Percentiles rank a stretch among this genome's conserved stretches.
Evolutionary conservation across 1,139 yeast genomes (phyloP).

Genomic region (Yamadazyma sp.): DNA sequence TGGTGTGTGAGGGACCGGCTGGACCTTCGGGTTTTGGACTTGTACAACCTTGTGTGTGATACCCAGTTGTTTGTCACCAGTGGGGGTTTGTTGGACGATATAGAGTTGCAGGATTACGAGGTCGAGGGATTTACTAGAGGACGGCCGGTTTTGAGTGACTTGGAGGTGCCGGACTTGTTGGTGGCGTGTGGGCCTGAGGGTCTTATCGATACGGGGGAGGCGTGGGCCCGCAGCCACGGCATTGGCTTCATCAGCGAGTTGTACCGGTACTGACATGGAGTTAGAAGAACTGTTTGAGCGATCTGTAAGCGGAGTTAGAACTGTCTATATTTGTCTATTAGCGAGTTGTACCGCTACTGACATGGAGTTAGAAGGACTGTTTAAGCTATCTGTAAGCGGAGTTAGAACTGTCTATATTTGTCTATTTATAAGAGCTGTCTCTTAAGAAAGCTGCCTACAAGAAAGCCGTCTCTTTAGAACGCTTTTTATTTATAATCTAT

Average conservation of each 20-base stretch:
- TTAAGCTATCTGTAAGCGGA: too few relatives aligned
- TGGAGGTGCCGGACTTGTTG: constrained; percentile 31
- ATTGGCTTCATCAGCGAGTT: constrained; percentile 16
- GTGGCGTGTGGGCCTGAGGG: constrained; percentile 72
- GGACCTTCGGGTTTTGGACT: constrained; percentile 34
- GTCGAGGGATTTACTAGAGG: constrained; percentile 19
- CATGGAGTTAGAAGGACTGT: neutral
- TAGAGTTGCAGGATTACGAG: constrained; percentile 7
- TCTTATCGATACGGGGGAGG: constrained; percentile 51
- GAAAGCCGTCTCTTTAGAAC: too few relatives aligned
- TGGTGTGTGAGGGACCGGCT: constrained; percentile 54
- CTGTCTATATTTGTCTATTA: too few relatives aligned
- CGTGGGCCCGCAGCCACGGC: constrained; percentile 28
- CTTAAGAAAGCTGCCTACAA: too few relatives aligned
- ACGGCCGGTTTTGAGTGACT: constrained; percentile 42
- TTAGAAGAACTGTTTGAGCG: too few relatives aligned
- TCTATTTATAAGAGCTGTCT: too few relatives aligned
- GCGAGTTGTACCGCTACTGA: constrained; percentile 8
- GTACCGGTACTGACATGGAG: constrained; percentile 6
- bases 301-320: too few relatives aligned
- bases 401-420: too few relatives aligned
- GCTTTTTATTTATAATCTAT: too few relatives aligned
- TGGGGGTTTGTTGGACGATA: constrained; percentile 7
- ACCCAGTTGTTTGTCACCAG: constrained; percentile 14
- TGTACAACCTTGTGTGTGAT: constrained; percentile 16